These are phyloP conservation scores for Parmales sp. DNA, from an alignment of 108 stramenopile genomes.

Conservation along the genomic window DNA sequence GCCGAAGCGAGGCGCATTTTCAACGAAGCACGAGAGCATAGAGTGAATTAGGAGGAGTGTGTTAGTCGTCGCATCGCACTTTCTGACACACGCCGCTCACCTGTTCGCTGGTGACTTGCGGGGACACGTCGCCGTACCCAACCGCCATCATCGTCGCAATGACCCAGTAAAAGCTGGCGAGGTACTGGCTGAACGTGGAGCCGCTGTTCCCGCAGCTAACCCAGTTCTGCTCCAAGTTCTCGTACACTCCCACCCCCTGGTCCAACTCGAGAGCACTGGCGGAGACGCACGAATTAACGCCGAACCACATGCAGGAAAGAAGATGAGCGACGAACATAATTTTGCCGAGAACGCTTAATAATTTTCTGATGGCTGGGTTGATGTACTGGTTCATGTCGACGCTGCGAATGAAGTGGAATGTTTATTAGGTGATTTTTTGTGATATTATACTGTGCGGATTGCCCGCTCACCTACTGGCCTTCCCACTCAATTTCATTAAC, in stretches of 20 bases:
- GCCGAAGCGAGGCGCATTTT: no score
- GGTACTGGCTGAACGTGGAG: constrained; percentile 18
- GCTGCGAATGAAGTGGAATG: no score
- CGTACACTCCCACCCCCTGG: background rate
- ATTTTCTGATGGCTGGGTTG: background rate
- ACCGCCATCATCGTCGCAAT: constrained; percentile 45
- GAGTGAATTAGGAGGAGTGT: no score
- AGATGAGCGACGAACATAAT: constrained; percentile 9
- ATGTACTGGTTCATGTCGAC: constrained; percentile 10
- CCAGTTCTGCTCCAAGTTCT: no score
- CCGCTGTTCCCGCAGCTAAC: background rate
- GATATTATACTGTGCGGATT: no score
- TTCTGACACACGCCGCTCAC: no score
- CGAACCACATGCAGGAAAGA: constrained; percentile 3
- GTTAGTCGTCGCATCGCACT: no score
- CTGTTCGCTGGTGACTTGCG: constrained; percentile 24
- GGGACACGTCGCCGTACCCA: constrained; percentile 38
- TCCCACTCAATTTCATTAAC: constrained; percentile 22
- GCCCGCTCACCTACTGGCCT: no score
- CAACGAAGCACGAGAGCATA: no score
- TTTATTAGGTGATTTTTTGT: no score
- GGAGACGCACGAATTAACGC: background rate
- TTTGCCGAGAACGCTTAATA: background rate
- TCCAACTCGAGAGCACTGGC: background rate
- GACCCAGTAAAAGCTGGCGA: constrained; percentile 40